Conservation (phyloP, 2,329 filamentous ascomycete genomes). For the Fusarium clavum region DNA sequence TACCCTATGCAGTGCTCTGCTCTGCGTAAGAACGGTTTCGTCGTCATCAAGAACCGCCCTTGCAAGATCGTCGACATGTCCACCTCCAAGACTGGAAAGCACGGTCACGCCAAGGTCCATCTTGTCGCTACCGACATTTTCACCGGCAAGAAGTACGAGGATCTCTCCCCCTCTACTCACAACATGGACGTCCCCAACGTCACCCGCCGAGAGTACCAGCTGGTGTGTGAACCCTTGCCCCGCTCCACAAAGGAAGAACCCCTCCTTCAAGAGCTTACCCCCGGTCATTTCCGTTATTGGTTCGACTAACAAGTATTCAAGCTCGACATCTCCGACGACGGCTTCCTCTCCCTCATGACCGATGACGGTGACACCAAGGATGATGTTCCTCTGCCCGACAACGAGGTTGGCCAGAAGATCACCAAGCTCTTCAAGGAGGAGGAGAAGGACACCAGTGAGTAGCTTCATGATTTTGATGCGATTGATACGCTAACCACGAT, state of each 20-base stretch:
- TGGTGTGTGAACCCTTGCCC: slow-evolving; percentile 72
- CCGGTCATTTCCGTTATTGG: slow-evolving; percentile 9
- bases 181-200: slow-evolving; percentile 99
- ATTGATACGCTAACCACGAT: slow-evolving; percentile 24
- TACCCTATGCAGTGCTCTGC: slow-evolving; percentile 99
- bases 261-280: slow-evolving; percentile 28
- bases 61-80: slow-evolving; percentile 99
- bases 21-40: slow-evolving; percentile 98
- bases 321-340: slow-evolving; percentile 94
- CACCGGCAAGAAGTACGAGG: slow-evolving; percentile 99
- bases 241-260: slow-evolving; percentile 38
- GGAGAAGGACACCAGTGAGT: slow-evolving; percentile 95
- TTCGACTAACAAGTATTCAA: slow-evolving; percentile 54
- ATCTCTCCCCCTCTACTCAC: slow-evolving; percentile 97
- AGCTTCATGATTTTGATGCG: not conserved
- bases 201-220: slow-evolving; percentile 88
- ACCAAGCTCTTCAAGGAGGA: slow-evolving; percentile 80
- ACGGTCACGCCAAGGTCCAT: slow-evolving; percentile 99
- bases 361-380: slow-evolving; percentile 90
- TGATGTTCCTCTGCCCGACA: slow-evolving; percentile 92
- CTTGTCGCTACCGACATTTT: slow-evolving; percentile 98
- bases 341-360: slow-evolving; percentile 93
- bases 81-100: slow-evolving; percentile 99
- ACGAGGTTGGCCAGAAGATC: slow-evolving; percentile 90
- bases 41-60: slow-evolving; percentile 97